Evolutionary conservation across 140 eudicot genomes (phyloP).

Genomic region (Oenanthe javanica): DNA sequence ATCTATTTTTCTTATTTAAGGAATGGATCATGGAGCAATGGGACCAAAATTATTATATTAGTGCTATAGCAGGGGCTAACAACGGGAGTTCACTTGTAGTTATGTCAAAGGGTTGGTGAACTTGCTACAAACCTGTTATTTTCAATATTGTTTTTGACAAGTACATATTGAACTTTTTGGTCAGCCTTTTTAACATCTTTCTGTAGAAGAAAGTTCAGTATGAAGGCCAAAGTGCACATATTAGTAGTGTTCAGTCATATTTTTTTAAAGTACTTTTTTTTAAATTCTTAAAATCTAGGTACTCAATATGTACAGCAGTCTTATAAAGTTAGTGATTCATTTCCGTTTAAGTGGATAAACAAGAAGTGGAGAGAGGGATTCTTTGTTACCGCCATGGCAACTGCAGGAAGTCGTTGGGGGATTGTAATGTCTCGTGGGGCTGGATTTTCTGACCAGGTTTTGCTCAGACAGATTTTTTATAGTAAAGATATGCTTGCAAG

Average conservation of each 20-base stretch:
- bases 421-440: slow-evolving; percentile 94
- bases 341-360: slow-evolving; percentile 89
- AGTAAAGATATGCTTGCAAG: background rate
- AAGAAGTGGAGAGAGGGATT: slow-evolving; percentile 92
- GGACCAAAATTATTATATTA: slow-evolving; percentile 78
- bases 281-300: slow-evolving; percentile 31
- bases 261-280: background rate
- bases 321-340: slow-evolving; percentile 78
- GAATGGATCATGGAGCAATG: slow-evolving; percentile 95
- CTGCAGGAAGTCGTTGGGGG: slow-evolving; percentile 87
- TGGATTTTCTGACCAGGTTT: slow-evolving; percentile 71
- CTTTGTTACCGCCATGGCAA: slow-evolving; percentile 84
- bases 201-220: too few relatives aligned
- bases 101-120: slow-evolving; percentile 70
- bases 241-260: background rate
- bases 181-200: background rate
- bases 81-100: slow-evolving; percentile 75
- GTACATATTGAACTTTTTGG: background rate
- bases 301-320: slow-evolving; percentile 73
- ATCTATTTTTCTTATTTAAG: slow-evolving; percentile 22
- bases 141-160: background rate
- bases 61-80: slow-evolving; percentile 75
- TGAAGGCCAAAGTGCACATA: background rate
- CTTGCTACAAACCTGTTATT: background rate
- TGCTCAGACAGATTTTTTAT: background rate